Conservation (phyloP, 805 yeast genomes). For the Candida ficus region DNA sequence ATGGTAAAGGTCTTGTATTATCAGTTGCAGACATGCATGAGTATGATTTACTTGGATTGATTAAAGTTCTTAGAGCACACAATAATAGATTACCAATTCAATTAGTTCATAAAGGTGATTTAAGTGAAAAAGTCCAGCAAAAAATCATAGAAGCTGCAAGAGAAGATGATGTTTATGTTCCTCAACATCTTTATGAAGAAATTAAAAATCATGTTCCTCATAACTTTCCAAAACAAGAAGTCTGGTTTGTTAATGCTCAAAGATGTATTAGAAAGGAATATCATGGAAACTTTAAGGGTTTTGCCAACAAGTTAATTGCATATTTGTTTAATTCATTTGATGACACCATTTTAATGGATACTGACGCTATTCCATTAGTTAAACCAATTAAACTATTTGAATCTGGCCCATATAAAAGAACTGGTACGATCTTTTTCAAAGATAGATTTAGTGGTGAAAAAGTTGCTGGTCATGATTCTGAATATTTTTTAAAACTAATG, state of each 20-base stretch:
- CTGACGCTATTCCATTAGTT: conserved; percentile 42
- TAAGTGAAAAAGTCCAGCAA: conserved; percentile 30
- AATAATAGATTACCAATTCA: conserved; percentile 36
- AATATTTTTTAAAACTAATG: conserved; percentile 31
- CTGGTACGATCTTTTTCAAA: conserved; percentile 39
- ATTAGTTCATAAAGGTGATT: conserved; percentile 35
- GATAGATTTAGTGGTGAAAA: conserved; percentile 27
- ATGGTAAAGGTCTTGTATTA: conserved; percentile 31
- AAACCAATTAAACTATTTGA: conserved; percentile 31
- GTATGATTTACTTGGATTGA: conserved; percentile 26
- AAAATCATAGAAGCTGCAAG: conserved; percentile 34
- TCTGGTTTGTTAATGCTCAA: conserved; percentile 33
- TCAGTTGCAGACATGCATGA: conserved; percentile 28
- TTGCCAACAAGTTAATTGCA: conserved; percentile 43
- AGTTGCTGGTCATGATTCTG: conserved; percentile 24
- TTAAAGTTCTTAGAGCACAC: conserved; percentile 37
- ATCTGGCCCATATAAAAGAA: conserved; percentile 29
- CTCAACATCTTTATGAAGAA: conserved; percentile 21
- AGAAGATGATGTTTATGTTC: conserved; percentile 28
- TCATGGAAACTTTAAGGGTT: conserved; percentile 31
- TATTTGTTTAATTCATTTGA: conserved; percentile 40
- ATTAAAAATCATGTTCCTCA: conserved; percentile 21
- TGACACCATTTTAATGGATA: conserved; percentile 42
- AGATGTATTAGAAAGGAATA: conserved; percentile 23
- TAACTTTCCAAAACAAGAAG: conserved; percentile 26